These are phyloP conservation scores for Diplocarpon mali DNA, from an alignment of 2,329 filamentous ascomycete genomes.

Conservation along the genomic window DNA sequence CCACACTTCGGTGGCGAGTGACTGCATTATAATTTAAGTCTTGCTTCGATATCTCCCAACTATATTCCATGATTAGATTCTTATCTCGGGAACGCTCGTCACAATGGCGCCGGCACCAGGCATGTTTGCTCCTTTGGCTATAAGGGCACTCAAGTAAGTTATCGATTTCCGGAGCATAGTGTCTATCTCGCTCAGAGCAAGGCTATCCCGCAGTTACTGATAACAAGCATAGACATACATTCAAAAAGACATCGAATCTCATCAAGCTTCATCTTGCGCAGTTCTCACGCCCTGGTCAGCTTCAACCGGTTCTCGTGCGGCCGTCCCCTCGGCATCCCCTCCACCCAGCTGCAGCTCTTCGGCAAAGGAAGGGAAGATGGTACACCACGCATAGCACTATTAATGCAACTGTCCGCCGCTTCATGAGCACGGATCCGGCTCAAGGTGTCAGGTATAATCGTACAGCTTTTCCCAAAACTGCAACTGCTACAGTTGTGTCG, in stretches of 20 bases:
- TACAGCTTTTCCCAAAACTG: constrained; percentile 43
- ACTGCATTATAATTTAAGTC: no score
- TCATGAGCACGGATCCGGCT: constrained; percentile 26
- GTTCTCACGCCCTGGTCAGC: constrained; percentile 33
- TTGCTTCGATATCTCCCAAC: no score
- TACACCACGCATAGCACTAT: constrained; percentile 48
- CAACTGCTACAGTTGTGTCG: constrained; percentile 42
- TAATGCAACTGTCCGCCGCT: constrained; percentile 35
- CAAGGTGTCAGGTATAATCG: constrained; percentile 35
- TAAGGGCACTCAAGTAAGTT: constrained; percentile 25
- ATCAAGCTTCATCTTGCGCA: constrained; percentile 34
- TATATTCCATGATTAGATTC: no score
- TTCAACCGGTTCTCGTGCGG: constrained; percentile 50
- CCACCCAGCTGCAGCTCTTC: constrained; percentile 49
- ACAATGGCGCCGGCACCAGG: constrained; percentile 25
- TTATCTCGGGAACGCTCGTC: neutral
- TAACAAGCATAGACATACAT: constrained; percentile 31
- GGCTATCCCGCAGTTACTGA: constrained; percentile 9
- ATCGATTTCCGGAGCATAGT: neutral
- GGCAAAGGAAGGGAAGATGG: constrained; percentile 52
- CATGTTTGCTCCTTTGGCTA: constrained; percentile 26
- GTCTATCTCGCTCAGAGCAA: neutral
- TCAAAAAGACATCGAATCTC: constrained; percentile 35
- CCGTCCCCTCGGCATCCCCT: constrained; percentile 41
- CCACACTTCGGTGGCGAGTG: no score